Conservation (phyloP, 2,329 filamentous ascomycete species). For the Drechslera avenae region DNA sequence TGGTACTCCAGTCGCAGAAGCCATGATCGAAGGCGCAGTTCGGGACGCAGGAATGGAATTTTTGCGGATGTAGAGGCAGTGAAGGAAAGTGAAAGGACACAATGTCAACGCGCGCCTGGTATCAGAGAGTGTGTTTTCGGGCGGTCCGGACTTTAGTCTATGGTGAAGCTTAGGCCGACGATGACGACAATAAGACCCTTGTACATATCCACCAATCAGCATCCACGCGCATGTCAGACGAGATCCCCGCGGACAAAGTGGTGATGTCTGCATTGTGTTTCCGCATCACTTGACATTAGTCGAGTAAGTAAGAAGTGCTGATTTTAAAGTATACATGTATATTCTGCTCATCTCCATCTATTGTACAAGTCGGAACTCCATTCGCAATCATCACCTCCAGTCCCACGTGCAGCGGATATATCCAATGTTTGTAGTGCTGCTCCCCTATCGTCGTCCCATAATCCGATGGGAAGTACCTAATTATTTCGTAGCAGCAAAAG, state of each 20-base stretch:
- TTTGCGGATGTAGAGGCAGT: neutral
- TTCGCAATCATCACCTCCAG: no score
- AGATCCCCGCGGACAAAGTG: slow-evolving; percentile 5
- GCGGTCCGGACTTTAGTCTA: slow-evolving; percentile 19
- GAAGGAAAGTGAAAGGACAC: neutral
- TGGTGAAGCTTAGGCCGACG: slow-evolving; percentile 18
- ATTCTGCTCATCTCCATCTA: no score
- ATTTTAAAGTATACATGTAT: no score
- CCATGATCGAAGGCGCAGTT: slow-evolving; percentile 56
- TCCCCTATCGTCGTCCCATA: no score
- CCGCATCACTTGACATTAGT: no score
- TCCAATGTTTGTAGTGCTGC: no score
- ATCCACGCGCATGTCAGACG: slow-evolving; percentile 6
- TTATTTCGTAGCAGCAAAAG: neutral
- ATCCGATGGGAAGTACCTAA: no score
- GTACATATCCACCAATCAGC: slow-evolving; percentile 24
- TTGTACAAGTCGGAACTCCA: no score
- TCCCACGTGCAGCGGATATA: no score
- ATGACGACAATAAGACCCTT: slow-evolving; percentile 27
- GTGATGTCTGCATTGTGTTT: slow-evolving; percentile 18
- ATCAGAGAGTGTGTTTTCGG: slow-evolving; percentile 5
- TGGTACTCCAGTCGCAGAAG: slow-evolving; percentile 71
- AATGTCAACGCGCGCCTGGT: slow-evolving; percentile 3
- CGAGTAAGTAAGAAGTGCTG: no score
- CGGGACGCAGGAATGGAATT: neutral